Conservation (phyloP, 2,329 filamentous ascomycete species). For the Berkeleyomyces basicola region DNA sequence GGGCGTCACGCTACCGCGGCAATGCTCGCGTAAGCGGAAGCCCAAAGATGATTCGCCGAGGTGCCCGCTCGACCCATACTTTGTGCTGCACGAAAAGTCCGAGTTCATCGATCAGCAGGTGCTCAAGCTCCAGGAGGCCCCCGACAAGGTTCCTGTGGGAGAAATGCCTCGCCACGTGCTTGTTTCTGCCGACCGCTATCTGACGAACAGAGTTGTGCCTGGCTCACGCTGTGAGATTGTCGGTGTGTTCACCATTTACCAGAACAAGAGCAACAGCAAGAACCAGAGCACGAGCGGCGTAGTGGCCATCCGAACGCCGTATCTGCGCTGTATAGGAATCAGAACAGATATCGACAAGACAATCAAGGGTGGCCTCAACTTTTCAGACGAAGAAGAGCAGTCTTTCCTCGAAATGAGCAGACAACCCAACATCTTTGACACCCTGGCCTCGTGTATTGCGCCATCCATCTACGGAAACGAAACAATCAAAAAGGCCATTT, state of each 20-base stretch:
- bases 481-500: slow-evolving; percentile 94
- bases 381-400: slow-evolving; percentile 91
- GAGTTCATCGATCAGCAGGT: slow-evolving; percentile 96
- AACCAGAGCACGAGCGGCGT: slow-evolving; percentile 57
- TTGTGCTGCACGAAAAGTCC: slow-evolving; percentile 85
- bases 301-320: slow-evolving; percentile 89
- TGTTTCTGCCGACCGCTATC: slow-evolving; percentile 87
- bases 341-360: slow-evolving; percentile 81
- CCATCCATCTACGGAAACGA: slow-evolving; percentile 93
- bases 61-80: slow-evolving; percentile 90
- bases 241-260: slow-evolving; percentile 96
- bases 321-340: slow-evolving; percentile 82
- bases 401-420: slow-evolving; percentile 87
- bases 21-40: slow-evolving; percentile 48
- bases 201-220: slow-evolving; percentile 89
- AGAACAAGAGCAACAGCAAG: slow-evolving; percentile 65
- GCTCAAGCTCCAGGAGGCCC: slow-evolving; percentile 92
- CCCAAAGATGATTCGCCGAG: slow-evolving; percentile 52
- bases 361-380: slow-evolving; percentile 65
- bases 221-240: slow-evolving; percentile 89
- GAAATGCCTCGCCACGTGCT: slow-evolving; percentile 89
- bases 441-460: slow-evolving; percentile 83
- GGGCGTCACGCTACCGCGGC: slow-evolving; percentile 67
- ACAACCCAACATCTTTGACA: slow-evolving; percentile 76
- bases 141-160: slow-evolving; percentile 92